Evolutionary conservation across 495 filamentous ascomycete species (phyloP).

Genomic region (Hyaloscypha variabilis): DNA sequence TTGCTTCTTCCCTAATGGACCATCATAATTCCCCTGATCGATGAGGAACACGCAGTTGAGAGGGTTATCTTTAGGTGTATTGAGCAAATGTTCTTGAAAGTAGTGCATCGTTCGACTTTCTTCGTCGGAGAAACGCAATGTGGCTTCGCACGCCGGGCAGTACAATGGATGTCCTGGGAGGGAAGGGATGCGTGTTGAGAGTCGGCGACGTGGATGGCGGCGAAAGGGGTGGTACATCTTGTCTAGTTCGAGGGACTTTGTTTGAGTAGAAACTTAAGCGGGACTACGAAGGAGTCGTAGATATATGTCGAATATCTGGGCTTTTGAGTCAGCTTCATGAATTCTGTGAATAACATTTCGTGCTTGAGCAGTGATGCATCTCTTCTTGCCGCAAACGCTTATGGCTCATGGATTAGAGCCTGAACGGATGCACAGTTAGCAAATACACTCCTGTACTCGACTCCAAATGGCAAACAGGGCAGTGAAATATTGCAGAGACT

Average conservation of each 20-base stretch:
- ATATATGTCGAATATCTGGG: background rate
- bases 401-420: background rate
- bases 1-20: background rate
- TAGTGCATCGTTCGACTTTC: background rate
- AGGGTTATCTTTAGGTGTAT: background rate
- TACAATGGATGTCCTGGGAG: background rate
- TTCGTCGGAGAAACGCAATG: background rate
- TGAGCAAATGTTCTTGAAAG: background rate
- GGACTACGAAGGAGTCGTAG: background rate
- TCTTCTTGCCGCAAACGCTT: background rate
- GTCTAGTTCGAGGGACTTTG: background rate
- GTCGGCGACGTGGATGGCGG: background rate
- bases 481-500: background rate
- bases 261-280: background rate
- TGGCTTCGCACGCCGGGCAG: background rate
- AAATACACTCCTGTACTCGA: background rate
- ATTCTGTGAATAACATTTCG: background rate
- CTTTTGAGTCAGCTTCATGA: background rate
- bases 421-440: background rate
- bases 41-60: background rate
- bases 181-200: background rate
- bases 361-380: background rate
- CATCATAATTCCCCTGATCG: background rate
- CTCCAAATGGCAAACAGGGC: background rate
- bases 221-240: conserved; percentile 1